These are phyloP conservation scores for Aspergillus egyptiacus DNA, from an alignment of 495 filamentous ascomycete species.

Conservation along the genomic window DNA sequence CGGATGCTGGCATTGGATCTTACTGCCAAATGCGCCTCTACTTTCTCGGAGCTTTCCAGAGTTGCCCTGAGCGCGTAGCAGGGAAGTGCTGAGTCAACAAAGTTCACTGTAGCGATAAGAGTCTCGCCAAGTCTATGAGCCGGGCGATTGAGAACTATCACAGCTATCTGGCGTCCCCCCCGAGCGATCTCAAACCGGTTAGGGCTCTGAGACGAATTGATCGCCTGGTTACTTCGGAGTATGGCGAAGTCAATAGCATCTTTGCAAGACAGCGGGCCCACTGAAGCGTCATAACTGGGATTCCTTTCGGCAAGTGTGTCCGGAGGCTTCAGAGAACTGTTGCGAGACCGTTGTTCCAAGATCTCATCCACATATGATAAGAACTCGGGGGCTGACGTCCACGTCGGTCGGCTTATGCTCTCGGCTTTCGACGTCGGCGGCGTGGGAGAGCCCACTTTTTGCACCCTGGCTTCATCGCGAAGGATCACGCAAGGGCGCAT, in stretches of 20 bases:
- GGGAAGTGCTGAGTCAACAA: conserved; percentile 62
- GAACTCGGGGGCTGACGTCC: conserved; percentile 55
- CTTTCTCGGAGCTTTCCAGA: conserved; percentile 72
- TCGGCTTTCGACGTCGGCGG: conserved; percentile 27
- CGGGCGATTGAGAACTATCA: conserved; percentile 82
- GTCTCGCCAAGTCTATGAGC: conserved; percentile 87
- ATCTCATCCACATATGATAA: conserved; percentile 73
- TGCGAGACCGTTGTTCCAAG: conserved; percentile 52
- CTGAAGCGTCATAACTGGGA: conserved; percentile 38
- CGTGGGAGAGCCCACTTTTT: conserved; percentile 25
- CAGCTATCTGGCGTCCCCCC: conserved; percentile 75
- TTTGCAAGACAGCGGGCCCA: conserved; percentile 53
- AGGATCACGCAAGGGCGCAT: conserved; percentile 91
- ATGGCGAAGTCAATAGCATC: conserved; percentile 91
- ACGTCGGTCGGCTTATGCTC: conserved; percentile 33
- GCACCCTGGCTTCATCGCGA: conserved; percentile 65
- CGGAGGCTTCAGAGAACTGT: conserved; percentile 53
- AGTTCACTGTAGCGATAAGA: conserved; percentile 76
- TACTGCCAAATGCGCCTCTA: conserved; percentile 74
- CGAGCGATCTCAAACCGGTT: conserved; percentile 94
- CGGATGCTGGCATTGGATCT: conserved; percentile 76
- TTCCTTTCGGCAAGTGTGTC: conserved; percentile 59
- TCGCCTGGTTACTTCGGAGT: conserved; percentile 63
- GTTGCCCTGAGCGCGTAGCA: conserved; percentile 74
- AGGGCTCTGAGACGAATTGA: conserved; percentile 56